Base-by-base conservation (phyloP, 2,329 filamentous ascomycete genomes). In the Colletotrichum sansevieriae region DNA sequence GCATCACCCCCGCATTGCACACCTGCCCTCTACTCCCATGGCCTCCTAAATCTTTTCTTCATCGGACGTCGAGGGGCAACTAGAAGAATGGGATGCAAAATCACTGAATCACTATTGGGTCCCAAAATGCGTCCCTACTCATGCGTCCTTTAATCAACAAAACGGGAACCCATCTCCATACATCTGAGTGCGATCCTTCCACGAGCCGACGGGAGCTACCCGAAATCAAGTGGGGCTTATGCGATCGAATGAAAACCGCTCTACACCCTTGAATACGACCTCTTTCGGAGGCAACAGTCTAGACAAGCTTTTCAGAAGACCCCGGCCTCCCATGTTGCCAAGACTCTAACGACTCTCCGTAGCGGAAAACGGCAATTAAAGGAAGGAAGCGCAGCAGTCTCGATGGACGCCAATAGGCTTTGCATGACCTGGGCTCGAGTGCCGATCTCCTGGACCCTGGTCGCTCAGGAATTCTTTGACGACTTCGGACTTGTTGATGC, bases 151-250 rank as follows among this genome's bases (percentile, higher is more conserved):
- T 41, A 54, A 39, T 37, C 33, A 51, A 56, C 22, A 25, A 15
- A 13, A 64, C 43, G 63, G 56, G 25, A 41, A 46, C 20, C 25
- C 25, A 20, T 12, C 35, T 35, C 55, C 37, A 37, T 52, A 33
- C 22, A 22, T 22, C 22, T 22, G 3, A 25, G 25, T 29, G n/a
- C 49, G 41, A 25, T 25, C 43, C 46, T 25, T 25, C 25, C 18
- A 12, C 6, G 8, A 33, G 20, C 35, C 33, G 25, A 35, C 43
- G 41, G 58, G 35, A 57, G 51, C 22, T 37, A 63, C 44, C 43
- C 43, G 58, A 44, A 25, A 59, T 35, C 18, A 39, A 39, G 63
- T 67, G 64, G 64, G 64, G 58, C 64, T 33, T 51, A 57, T 67
- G 59, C 59, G 59, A 67, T 57, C 52, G 51, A 67, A 67, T 63